phyloP scores from a whole-genome alignment of 1,284 basidiomycete genomes.

The Lentinula novae-zelandiae region DNA sequence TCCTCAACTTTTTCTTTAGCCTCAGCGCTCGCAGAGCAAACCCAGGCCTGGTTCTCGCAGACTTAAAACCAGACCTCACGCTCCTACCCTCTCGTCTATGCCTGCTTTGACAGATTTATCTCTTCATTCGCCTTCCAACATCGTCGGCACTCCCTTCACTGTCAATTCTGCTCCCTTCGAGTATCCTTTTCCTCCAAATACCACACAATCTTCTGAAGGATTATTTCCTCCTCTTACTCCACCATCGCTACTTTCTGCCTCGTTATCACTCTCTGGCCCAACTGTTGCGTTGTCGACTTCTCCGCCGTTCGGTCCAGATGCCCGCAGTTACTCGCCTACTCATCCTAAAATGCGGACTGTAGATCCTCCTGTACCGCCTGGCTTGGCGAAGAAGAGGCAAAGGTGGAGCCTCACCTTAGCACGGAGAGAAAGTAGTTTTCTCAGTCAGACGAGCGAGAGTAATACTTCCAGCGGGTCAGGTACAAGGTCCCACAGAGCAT shows the following conservation, averaged over 20 bases:
- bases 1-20: not conserved
- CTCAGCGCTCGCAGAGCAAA: not conserved
- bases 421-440: not conserved
- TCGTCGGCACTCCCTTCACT: constrained; percentile 20
- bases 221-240: constrained; percentile 6
- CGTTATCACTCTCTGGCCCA: not conserved
- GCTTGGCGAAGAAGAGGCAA: constrained; percentile 28
- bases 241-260: not conserved
- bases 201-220: not conserved
- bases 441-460: not conserved
- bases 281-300: not conserved
- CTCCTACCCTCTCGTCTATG: constrained; percentile 1
- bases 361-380: constrained; percentile 30
- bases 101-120: constrained; percentile 1
- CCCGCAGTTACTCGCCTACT: constrained; percentile 18
- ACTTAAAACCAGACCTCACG: not conserved
- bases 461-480: not conserved
- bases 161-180: constrained; percentile 13
- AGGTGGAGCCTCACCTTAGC: constrained; percentile 26
- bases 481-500: not conserved
- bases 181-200: constrained; percentile 18
- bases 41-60: not conserved
- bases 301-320: not conserved
- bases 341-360: constrained; percentile 28
- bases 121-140: constrained; percentile 16